Evolutionary conservation across 1,284 basidiomycete genomes (phyloP).

Genomic region (Moniliophthora roreri): DNA sequence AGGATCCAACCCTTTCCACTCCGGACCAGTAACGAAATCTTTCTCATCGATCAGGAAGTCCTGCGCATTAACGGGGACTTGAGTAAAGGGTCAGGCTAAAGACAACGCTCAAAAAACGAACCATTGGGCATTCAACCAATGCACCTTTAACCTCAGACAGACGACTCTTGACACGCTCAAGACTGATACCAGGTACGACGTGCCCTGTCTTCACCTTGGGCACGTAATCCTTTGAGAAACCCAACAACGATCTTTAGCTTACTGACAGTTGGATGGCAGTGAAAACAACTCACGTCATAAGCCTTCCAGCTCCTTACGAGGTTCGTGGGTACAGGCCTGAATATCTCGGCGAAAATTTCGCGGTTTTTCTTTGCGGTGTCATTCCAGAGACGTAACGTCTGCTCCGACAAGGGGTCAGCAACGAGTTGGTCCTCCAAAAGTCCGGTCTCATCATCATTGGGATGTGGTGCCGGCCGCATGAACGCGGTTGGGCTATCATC

Average conservation of each 20-base stretch:
- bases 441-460: slow-evolving; percentile 66
- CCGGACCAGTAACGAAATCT: slow-evolving; percentile 65
- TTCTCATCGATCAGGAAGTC: slow-evolving; percentile 83
- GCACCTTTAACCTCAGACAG: slow-evolving; percentile 70
- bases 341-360: slow-evolving; percentile 80
- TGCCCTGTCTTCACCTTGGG: slow-evolving; percentile 83
- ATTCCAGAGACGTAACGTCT: slow-evolving; percentile 64
- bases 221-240: slow-evolving; percentile 59
- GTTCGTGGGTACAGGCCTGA: slow-evolving; percentile 82
- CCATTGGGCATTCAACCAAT: slow-evolving; percentile 77
- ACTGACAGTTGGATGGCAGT: background rate
- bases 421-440: slow-evolving; percentile 65
- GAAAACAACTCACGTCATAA: slow-evolving; percentile 65
- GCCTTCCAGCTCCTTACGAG: slow-evolving; percentile 74
- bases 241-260: background rate
- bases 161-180: slow-evolving; percentile 72
- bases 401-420: slow-evolving; percentile 75
- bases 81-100: too few relatives aligned
- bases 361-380: slow-evolving; percentile 78
- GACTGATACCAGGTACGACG: slow-evolving; percentile 64
- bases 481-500: slow-evolving; percentile 50
- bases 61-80: slow-evolving; percentile 31
- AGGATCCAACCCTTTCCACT: slow-evolving; percentile 76
- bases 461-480: slow-evolving; percentile 79
- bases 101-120: slow-evolving; percentile 32